Evolutionary conservation across 805 yeast species (phyloP).

Genomic region (Myxozyma neotropica): DNA sequence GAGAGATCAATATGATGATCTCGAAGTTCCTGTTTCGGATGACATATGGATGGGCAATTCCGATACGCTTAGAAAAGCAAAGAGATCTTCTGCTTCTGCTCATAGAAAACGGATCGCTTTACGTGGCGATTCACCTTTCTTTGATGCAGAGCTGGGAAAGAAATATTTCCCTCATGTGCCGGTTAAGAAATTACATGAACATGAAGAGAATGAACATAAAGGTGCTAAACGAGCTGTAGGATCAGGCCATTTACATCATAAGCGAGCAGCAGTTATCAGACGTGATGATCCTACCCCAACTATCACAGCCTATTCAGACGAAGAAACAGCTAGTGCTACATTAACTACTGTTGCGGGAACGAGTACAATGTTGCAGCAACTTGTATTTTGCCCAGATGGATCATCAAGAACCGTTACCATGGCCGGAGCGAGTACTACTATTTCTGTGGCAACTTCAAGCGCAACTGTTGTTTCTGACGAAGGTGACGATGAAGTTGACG

Average conservation of each 20-base stretch:
- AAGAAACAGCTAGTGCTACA: neutral
- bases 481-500: neutral
- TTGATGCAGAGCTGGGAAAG: slow-evolving; percentile 20
- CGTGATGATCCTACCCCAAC: no score
- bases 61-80: no score
- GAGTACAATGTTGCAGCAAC: slow-evolving; percentile 5
- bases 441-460: neutral
- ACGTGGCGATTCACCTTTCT: slow-evolving; percentile 40
- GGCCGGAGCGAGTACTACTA: neutral
- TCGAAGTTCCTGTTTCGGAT: neutral
- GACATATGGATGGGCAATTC: neutral
- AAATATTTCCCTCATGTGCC: slow-evolving; percentile 28
- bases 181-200: slow-evolving; percentile 7
- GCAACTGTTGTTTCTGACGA: neutral
- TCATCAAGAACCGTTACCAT: neutral
- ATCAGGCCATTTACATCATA: neutral
- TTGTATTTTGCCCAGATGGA: slow-evolving; percentile 6
- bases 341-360: neutral
- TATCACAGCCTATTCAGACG: no score
- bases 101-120: slow-evolving; percentile 44
- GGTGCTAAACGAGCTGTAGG: neutral
- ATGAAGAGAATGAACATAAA: neutral
- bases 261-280: no score
- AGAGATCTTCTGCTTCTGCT: no score
- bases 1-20: neutral